Conservation (phyloP, 1,284 basidiomycete genomes). For the Cutaneotrichosporon cyanovorans region DNA sequence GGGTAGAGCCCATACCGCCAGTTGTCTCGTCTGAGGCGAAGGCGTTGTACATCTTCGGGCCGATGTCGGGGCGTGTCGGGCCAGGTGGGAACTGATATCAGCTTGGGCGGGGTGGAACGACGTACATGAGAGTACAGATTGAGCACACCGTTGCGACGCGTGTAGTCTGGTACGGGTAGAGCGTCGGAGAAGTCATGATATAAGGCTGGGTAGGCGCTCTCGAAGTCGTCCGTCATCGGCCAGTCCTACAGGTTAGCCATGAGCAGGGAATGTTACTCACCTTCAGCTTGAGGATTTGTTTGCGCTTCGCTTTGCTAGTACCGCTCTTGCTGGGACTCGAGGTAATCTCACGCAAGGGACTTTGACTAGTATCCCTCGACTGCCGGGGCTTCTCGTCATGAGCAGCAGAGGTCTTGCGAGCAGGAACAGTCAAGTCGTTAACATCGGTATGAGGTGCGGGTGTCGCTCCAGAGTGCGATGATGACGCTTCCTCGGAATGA, state of each 20-base stretch:
- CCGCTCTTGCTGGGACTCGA: background rate
- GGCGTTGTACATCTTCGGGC: constrained; percentile 55
- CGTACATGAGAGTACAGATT: constrained; percentile 60
- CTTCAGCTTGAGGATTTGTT: constrained; percentile 60
- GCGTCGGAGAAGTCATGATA: constrained; percentile 76
- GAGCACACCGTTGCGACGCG: constrained; percentile 74
- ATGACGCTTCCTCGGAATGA: too few relatives aligned
- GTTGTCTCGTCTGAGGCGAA: constrained; percentile 29
- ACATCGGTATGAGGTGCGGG: too few relatives aligned
- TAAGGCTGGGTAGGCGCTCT: constrained; percentile 71
- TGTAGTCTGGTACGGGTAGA: constrained; percentile 80
- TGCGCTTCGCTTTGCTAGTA: background rate
- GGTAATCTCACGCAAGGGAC: too few relatives aligned
- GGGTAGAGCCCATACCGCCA: constrained; percentile 50
- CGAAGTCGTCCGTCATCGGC: constrained; percentile 80
- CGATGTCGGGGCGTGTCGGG: constrained; percentile 77
- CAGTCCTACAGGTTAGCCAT: constrained; percentile 69
- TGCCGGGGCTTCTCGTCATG: too few relatives aligned
- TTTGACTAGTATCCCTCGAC: too few relatives aligned
- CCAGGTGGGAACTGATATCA: constrained; percentile 73
- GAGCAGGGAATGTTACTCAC: constrained; percentile 41
- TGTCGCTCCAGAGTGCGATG: too few relatives aligned
- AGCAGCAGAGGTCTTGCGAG: too few relatives aligned
- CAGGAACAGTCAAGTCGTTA: too few relatives aligned
- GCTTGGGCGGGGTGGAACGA: background rate